These are phyloP conservation scores for Recurvomyces mirabilis DNA, from an alignment of 495 filamentous ascomycete species.

Conservation along the genomic window DNA sequence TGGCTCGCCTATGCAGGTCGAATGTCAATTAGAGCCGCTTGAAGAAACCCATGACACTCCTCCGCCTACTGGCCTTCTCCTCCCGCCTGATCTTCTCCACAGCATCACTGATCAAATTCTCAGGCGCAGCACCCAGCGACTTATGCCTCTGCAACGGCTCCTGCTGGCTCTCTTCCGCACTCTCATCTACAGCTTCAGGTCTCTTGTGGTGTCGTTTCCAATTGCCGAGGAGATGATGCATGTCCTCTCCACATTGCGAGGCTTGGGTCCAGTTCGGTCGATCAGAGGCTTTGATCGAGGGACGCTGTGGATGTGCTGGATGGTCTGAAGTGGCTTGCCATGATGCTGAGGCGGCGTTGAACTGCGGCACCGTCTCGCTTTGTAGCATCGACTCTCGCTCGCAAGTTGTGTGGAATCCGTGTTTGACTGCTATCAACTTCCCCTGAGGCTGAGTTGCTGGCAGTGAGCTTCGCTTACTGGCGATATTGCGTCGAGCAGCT, in stretches of 20 bases:
- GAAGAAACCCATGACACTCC: conserved; percentile 3
- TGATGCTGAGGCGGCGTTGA: background rate
- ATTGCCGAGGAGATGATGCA: background rate
- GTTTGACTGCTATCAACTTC: background rate
- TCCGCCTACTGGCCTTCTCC: background rate
- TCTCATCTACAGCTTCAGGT: background rate
- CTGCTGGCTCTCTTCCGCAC: background rate
- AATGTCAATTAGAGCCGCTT: too few species aligned
- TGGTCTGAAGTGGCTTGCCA: background rate
- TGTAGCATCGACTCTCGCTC: background rate
- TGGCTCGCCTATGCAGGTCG: too few species aligned
- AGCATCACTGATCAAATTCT: conserved; percentile 3
- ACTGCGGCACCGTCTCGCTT: too few species aligned
- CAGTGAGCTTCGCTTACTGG: background rate
- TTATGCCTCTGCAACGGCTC: background rate
- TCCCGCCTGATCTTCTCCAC: background rate
- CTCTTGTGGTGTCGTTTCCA: too few species aligned
- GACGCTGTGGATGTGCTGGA: background rate
- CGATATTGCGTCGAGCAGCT: background rate
- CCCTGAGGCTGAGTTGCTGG: background rate
- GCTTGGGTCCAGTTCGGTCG: conserved; percentile 7
- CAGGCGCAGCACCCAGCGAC: background rate
- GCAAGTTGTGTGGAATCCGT: background rate
- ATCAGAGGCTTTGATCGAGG: background rate
- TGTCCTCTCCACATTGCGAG: conserved; percentile 4